phyloP scores from a whole-genome alignment of 2,329 filamentous ascomycete species.

The Eutypa lata region DNA sequence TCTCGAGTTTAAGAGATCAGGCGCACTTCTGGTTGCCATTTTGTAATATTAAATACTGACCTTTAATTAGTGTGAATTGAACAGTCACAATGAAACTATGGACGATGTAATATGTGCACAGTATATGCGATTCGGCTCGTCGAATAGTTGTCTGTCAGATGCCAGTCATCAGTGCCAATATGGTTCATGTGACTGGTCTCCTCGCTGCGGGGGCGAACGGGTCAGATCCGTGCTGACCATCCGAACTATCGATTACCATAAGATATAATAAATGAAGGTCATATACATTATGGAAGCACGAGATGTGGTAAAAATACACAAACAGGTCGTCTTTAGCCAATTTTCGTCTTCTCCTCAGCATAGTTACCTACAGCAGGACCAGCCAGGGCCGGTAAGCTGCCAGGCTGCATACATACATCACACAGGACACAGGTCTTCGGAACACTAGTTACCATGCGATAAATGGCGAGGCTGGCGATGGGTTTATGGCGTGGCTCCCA shows the following conservation, averaged over 20 bases:
- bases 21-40: too few relatives aligned
- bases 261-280: not conserved
- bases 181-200: not conserved
- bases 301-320: not conserved
- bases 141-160: not conserved
- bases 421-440: too few relatives aligned
- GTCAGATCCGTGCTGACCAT: not conserved
- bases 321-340: not conserved
- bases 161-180: not conserved
- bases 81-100: too few relatives aligned
- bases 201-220: not conserved
- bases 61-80: too few relatives aligned
- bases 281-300: not conserved
- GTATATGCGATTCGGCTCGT: too few relatives aligned
- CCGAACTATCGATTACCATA: not conserved
- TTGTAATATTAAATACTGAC: too few relatives aligned
- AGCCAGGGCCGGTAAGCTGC: not conserved
- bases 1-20: too few relatives aligned
- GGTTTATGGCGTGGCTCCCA: too few relatives aligned
- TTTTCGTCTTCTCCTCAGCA: not conserved
- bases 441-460: too few relatives aligned
- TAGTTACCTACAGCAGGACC: not conserved
- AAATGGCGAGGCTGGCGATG: too few relatives aligned
- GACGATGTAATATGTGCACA: too few relatives aligned
- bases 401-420: too few relatives aligned